Conservation (phyloP, 768 basidiomycete genomes). For the Mycena vulgaris region DNA sequence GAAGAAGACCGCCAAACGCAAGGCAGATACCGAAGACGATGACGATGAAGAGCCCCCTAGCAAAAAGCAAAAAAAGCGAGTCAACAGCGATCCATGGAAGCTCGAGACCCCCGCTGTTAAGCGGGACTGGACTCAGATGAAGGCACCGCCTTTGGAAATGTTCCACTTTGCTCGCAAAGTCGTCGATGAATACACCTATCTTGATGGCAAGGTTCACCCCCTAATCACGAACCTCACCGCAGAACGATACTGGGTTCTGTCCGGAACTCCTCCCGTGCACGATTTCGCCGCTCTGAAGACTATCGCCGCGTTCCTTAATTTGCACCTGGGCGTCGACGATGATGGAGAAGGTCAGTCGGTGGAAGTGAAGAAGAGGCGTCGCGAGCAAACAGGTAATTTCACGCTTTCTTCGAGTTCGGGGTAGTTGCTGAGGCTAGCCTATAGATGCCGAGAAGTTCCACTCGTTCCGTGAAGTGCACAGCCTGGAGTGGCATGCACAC, state of each 20-base stretch:
- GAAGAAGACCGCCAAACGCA: constrained; percentile 58
- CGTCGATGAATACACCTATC: constrained; percentile 96
- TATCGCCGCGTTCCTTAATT: constrained; percentile 87
- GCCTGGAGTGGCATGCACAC: constrained; percentile 92
- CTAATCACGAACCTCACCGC: constrained; percentile 84
- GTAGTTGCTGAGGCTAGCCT: constrained; percentile 38
- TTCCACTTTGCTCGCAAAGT: constrained; percentile 93
- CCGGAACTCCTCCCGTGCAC: constrained; percentile 94
- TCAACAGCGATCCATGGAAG: constrained; percentile 85
- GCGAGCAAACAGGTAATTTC: constrained; percentile 85
- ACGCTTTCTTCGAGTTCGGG: neutral
- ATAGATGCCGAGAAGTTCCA: constrained; percentile 93
- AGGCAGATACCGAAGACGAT: constrained; percentile 50
- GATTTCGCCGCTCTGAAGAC: constrained; percentile 94
- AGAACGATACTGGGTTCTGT: constrained; percentile 94
- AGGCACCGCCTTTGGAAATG: constrained; percentile 89
- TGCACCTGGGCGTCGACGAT: constrained; percentile 95
- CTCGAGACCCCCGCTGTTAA: constrained; percentile 73
- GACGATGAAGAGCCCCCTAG: constrained; percentile 57
- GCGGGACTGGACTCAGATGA: constrained; percentile 85
- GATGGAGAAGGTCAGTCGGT: constrained; percentile 85
- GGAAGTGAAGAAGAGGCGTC: constrained; percentile 83
- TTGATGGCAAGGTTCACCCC: constrained; percentile 84
- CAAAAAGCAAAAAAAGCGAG: constrained; percentile 72
- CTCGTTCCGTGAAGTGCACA: constrained; percentile 96